Evolutionary conservation across 352 stramenopile genomes (phyloP).

Genomic region (Globisporangium splendens): DNA sequence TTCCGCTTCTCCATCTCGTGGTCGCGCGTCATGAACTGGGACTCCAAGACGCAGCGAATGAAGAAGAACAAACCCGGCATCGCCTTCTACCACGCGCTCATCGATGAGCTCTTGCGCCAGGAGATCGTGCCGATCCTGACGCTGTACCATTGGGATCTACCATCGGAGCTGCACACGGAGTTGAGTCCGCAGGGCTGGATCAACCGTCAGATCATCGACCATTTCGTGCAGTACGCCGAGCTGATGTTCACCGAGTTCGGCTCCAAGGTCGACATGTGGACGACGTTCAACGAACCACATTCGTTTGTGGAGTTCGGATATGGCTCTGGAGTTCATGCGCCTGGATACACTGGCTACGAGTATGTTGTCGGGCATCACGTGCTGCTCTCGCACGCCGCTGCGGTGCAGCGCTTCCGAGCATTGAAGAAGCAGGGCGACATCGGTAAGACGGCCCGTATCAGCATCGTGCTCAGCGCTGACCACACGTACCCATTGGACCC

Average conservation of each 20-base stretch:
- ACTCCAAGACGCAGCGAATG: constrained; percentile 23
- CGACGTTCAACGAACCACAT: constrained; percentile 89
- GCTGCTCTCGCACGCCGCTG: constrained; percentile 86
- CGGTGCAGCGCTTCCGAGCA: constrained; percentile 82
- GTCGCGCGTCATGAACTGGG: constrained; percentile 77
- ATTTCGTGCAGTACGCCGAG: constrained; percentile 64
- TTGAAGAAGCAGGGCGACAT: constrained; percentile 48
- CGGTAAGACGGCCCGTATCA: constrained; percentile 69
- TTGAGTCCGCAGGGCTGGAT: constrained; percentile 39
- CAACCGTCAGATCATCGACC: constrained; percentile 19
- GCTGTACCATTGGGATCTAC: constrained; percentile 91
- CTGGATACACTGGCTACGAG: constrained; percentile 11
- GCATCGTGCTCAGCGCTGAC: constrained; percentile 91
- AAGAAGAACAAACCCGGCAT: constrained; percentile 68
- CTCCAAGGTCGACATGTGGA: constrained; percentile 82
- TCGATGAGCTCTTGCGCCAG: constrained; percentile 58
- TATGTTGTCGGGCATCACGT: constrained; percentile 86
- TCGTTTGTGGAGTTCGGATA: constrained; percentile 25
- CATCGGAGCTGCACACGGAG: constrained; percentile 60
- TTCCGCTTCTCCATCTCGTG: constrained; percentile 89
- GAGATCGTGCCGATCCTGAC: constrained; percentile 82
- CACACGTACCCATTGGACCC: constrained; percentile 71
- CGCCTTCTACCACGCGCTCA: constrained; percentile 79
- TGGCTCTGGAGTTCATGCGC: neutral
- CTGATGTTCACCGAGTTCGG: constrained; percentile 47